These are phyloP conservation scores for Botrytis hyacinthi DNA, from an alignment of 2,329 filamentous ascomycete genomes.

Conservation along the genomic window DNA sequence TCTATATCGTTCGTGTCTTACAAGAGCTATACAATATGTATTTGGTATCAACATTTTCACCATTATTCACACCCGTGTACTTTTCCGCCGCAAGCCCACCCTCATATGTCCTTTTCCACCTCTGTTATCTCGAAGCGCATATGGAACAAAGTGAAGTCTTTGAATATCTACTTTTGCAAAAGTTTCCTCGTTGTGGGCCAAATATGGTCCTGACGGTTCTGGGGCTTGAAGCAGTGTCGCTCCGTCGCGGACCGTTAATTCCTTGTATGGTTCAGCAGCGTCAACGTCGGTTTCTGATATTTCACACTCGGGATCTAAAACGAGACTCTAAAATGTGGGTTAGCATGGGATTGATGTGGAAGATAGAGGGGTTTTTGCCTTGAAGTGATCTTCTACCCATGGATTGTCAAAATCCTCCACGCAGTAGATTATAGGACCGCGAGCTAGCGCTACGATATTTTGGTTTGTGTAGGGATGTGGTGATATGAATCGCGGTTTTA, in stretches of 20 bases:
- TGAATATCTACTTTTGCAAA: conserved; percentile 21
- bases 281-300: conserved; percentile 26
- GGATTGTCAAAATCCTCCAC: conserved; percentile 57
- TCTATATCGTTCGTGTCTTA: not conserved
- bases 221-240: conserved; percentile 23
- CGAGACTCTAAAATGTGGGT: conserved; percentile 18
- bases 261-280: conserved; percentile 28
- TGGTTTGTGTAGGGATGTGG: conserved; percentile 58
- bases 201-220: not conserved
- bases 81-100: conserved; percentile 27
- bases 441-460: conserved; percentile 51
- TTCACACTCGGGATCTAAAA: conserved; percentile 24
- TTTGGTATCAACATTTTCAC: not conserved
- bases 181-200: conserved; percentile 17
- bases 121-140: conserved; percentile 54
- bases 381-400: conserved; percentile 57
- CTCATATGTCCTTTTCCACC: conserved; percentile 47
- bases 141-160: conserved; percentile 52
- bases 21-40: not conserved
- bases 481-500: conserved; percentile 49
- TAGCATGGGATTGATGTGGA: not conserved
- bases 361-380: conserved; percentile 24
- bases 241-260: conserved; percentile 28
- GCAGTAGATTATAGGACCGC: conserved; percentile 60
- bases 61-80: not conserved